Conservation (phyloP, 768 basidiomycete genomes). For the Chalciporus chontae region DNA sequence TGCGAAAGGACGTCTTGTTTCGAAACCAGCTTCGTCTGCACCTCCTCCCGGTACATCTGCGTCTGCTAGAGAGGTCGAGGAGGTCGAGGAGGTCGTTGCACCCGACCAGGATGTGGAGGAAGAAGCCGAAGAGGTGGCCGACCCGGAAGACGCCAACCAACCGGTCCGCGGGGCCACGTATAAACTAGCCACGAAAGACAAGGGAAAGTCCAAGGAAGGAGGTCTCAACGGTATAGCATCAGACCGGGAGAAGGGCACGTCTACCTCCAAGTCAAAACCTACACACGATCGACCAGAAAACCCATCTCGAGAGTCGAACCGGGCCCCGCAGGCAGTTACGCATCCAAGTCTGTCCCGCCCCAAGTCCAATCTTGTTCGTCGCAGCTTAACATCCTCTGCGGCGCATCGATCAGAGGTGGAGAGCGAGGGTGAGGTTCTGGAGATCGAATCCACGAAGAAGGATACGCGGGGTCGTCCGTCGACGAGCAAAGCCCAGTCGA, state of each 20-base stretch:
- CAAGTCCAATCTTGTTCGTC: background rate
- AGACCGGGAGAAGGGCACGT: background rate
- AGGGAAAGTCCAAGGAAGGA: background rate
- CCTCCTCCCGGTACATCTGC: slow-evolving; percentile 13
- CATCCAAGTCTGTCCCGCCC: background rate
- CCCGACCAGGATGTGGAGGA: slow-evolving; percentile 10
- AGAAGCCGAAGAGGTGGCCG: slow-evolving; percentile 4
- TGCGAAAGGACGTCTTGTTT: slow-evolving; percentile 6
- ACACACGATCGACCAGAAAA: background rate
- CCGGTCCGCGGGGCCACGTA: background rate
- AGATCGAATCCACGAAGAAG: background rate
- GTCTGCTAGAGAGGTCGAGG: slow-evolving; percentile 25
- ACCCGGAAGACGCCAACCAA: background rate
- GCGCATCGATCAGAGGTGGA: background rate
- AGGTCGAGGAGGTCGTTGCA: slow-evolving; percentile 26
- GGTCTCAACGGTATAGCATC: no score
- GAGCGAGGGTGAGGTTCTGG: background rate
- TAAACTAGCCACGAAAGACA: background rate
- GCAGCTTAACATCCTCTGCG: background rate
- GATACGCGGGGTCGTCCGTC: background rate
- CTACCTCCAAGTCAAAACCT: background rate
- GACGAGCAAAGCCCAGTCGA: background rate
- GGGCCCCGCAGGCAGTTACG: background rate
- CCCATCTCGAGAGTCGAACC: background rate
- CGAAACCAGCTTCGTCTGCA: background rate